Evolutionary conservation across 352 stramenopile species (phyloP).

Genomic region (Globisporangium cystogenes): DNA sequence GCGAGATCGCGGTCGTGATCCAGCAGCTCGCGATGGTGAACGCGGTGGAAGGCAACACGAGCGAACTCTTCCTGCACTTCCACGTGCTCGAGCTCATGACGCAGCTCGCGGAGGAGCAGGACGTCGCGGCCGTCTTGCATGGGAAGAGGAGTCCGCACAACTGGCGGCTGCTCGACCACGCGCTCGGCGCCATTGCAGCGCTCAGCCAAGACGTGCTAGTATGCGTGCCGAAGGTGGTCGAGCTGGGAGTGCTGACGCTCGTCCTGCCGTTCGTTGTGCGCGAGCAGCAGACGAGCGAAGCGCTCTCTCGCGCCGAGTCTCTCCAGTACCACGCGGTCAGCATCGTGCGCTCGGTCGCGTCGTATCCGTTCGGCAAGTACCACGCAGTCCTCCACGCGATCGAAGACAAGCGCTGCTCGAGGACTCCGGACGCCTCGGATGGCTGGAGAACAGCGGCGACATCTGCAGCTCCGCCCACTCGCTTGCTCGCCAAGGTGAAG

Average conservation of each 20-base stretch:
- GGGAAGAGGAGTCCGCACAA: conserved; percentile 15
- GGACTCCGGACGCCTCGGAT: no score
- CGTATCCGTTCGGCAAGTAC: conserved; percentile 60
- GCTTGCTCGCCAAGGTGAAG: conserved; percentile 48
- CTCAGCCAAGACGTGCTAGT: conserved; percentile 61
- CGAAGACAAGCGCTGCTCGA: conserved; percentile 5
- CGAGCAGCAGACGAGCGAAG: conserved; percentile 6
- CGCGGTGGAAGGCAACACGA: conserved; percentile 52
- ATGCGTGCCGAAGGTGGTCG: conserved; percentile 43
- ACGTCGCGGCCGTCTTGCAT: conserved; percentile 16
- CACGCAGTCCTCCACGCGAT: conserved; percentile 23
- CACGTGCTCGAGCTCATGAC: conserved; percentile 45
- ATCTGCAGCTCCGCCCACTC: neutral
- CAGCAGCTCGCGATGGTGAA: conserved; percentile 46
- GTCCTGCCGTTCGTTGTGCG: conserved; percentile 27
- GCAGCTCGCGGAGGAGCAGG: conserved; percentile 17
- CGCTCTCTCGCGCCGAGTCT: conserved; percentile 18
- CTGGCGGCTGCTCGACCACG: conserved; percentile 43
- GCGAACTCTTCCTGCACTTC: conserved; percentile 67
- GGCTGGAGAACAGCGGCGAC: neutral
- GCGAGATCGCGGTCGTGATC: conserved; percentile 56
- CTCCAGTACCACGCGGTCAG: conserved; percentile 47
- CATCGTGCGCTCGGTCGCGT: conserved; percentile 43
- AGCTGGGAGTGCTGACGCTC: conserved; percentile 30
- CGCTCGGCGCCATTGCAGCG: conserved; percentile 43